Evolutionary conservation across 768 basidiomycete genomes (phyloP), one percentile per base, ranked within the genome.

Genomic region (Rhodotorula diobovata): DNA sequence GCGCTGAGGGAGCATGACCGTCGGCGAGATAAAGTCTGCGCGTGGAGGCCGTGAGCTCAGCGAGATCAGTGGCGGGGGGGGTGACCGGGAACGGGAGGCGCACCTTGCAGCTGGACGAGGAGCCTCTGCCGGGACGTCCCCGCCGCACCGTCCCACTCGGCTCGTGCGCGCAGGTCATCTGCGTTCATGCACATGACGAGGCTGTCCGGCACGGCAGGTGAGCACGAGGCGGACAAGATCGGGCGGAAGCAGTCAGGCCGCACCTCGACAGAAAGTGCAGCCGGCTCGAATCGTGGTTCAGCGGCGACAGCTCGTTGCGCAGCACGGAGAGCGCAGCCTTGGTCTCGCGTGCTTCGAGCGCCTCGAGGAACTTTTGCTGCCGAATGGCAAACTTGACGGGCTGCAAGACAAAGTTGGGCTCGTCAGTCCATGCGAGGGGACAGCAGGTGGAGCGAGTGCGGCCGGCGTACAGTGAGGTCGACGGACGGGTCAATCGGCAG

Each of bases 311-410:
- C 78, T 96, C 93, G 72, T 89, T 87, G 58, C 96, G 87, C 60
- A 99, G 82, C 15, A 95, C 90, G 65, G 88, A 85, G 51, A 99
- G 81, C 23, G 96, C 96, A 71, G 85, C 84, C 56, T 90, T 90
- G 4, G 87, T 89, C 81, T 88, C 87, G 76, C 85, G 86, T 9
- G 86, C 85, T 78, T 97, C 95, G 61, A 99, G 83, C 30, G 91
- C 83, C 79, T 99, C 96, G 53, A 98, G 84, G 81, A 96, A 99
- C 82, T 96, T 94, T 85, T 99, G 96, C 81, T 90, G 89, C 70
- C 88, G 88, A 74, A 99, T 90, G 71, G 94, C 83, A 81, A 94
- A 96, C 71, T 84, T 87, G 32, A 75, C 63, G 25, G 70, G 67
- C 77, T 77, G 67, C 1, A 25, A 55, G 32, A 55, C 5, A 2